A percentile compares a stretch with the other conserved stretches of the same genome.
phyloP scores from a whole-genome alignment of 2,329 filamentous ascomycete species.

The Diaporthe nobilis region DNA sequence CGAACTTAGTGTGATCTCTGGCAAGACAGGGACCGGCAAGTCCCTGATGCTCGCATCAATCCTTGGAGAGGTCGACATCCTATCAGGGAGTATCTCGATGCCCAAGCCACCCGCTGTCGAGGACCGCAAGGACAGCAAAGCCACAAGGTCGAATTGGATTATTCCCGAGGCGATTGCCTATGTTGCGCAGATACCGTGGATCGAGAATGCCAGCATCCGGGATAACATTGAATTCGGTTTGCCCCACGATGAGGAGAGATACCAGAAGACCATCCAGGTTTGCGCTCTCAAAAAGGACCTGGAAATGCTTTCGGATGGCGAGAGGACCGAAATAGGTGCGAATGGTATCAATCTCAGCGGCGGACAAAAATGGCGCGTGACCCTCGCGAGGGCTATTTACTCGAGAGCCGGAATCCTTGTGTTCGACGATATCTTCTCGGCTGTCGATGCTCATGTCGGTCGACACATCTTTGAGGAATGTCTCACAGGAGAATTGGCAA shows the following conservation, averaged over 20 bases:
- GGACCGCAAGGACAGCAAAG: constrained; percentile 73
- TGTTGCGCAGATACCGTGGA: constrained; percentile 86
- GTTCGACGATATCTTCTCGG: constrained; percentile 87
- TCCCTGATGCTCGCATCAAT: constrained; percentile 81
- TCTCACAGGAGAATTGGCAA: constrained; percentile 78
- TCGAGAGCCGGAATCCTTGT: constrained; percentile 82
- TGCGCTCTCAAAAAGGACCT: constrained; percentile 84
- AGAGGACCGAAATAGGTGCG: constrained; percentile 84
- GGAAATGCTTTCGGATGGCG: constrained; percentile 81
- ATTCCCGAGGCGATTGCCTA: constrained; percentile 79
- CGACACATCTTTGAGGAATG: constrained; percentile 84
- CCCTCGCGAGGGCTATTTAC: constrained; percentile 84
- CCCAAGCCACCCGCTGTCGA: constrained; percentile 64
- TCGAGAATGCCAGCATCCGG: constrained; percentile 84
- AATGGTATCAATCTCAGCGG: constrained; percentile 89
- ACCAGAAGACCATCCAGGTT: constrained; percentile 77
- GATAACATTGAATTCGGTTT: constrained; percentile 86
- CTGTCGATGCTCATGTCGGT: constrained; percentile 85
- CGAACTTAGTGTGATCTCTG: constrained; percentile 81
- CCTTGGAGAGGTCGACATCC: constrained; percentile 80
- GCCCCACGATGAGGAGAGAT: constrained; percentile 77
- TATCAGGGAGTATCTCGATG: constrained; percentile 72
- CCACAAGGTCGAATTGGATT: constrained; percentile 77
- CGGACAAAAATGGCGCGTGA: constrained; percentile 87
- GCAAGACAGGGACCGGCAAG: constrained; percentile 84